Evolutionary conservation across 148 eudicot species (phyloP).

Genomic region (Amaranthus cruentus): DNA sequence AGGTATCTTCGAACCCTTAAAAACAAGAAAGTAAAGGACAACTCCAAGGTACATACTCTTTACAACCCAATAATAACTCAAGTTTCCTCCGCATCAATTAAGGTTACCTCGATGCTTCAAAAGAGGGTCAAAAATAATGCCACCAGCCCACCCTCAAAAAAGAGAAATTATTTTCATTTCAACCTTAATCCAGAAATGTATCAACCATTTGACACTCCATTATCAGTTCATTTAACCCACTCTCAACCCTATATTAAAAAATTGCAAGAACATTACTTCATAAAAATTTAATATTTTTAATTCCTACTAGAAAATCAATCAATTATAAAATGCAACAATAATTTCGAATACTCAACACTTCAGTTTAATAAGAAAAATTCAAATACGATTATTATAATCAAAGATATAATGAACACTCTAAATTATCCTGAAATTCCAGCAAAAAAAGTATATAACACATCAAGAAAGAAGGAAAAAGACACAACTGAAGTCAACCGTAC

Average conservation of each 20-base stretch:
- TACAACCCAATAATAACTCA: not conserved
- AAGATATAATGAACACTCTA: not conserved
- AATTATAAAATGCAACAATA: not conserved
- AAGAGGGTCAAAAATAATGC: too few species aligned
- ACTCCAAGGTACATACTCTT: not conserved
- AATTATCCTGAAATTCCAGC: not conserved
- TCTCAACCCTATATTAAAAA: too few species aligned
- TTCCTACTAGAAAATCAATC: too few species aligned
- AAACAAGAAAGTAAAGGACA: not conserved
- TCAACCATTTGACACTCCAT: too few species aligned
- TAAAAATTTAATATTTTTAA: too few species aligned
- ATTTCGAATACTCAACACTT: not conserved
- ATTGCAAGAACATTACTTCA: too few species aligned
- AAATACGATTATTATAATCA: not conserved
- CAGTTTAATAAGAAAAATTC: not conserved
- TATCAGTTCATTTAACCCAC: too few species aligned
- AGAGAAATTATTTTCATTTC: too few species aligned
- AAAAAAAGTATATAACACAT: not conserved
- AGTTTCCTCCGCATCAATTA: not conserved
- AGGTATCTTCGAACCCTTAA: not conserved
- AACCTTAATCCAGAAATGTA: too few species aligned
- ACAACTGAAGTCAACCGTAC: not conserved
- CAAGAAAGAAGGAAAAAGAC: not conserved
- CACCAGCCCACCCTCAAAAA: too few species aligned
- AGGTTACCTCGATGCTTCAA: not conserved